These are phyloP conservation scores for Citrullus amarus DNA, from an alignment of 306 rosid genomes.

Conservation along the genomic window DNA sequence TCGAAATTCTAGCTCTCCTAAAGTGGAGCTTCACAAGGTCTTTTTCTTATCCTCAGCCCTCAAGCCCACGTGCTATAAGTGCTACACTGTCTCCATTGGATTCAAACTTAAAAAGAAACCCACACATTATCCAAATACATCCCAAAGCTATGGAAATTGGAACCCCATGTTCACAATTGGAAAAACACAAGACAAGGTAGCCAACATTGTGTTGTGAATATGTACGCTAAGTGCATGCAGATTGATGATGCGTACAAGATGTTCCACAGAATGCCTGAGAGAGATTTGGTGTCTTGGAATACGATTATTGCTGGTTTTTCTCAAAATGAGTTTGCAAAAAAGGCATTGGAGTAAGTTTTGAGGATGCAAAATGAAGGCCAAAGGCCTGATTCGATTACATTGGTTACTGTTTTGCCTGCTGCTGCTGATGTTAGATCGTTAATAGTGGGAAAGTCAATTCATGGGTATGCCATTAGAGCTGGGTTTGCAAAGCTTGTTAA, in stretches of 20 bases:
- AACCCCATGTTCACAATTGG: not conserved
- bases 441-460: constrained; percentile 58
- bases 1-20: not conserved
- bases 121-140: not conserved
- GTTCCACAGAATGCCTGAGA: constrained; percentile 80
- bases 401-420: constrained; percentile 80
- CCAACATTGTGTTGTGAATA: constrained; percentile 33
- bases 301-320: constrained; percentile 64
- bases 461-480: constrained; percentile 49
- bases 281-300: constrained; percentile 81
- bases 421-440: constrained; percentile 54
- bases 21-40: not conserved
- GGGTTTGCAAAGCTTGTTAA: constrained; percentile 59
- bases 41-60: not conserved
- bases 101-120: not conserved
- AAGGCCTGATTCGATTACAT: constrained; percentile 62
- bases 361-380: constrained; percentile 61
- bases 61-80: not conserved
- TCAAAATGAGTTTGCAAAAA: constrained; percentile 56
- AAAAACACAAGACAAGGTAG: not conserved
- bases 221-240: constrained; percentile 62
- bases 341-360: constrained; percentile 37
- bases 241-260: constrained; percentile 60
- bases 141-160: no score
- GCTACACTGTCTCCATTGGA: not conserved